Evolutionary conservation across 192 early-diverging fungal species (phyloP).

Genomic region (Cladochytrium replicatum): DNA sequence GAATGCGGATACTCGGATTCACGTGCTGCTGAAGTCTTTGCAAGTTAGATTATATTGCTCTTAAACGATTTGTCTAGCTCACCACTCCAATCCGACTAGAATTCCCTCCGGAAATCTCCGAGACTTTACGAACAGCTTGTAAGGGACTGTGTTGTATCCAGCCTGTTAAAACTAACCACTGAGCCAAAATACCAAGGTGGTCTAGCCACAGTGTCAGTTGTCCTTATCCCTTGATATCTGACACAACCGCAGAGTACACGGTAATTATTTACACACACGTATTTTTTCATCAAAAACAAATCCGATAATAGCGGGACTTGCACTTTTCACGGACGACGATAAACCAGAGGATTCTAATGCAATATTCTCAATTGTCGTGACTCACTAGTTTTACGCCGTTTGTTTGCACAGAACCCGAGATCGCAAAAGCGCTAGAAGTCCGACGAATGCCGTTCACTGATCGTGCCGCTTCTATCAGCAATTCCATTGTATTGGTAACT

Average conservation of each 20-base stretch:
- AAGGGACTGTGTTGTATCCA: constrained; percentile 40
- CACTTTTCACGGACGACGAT: too few relatives aligned
- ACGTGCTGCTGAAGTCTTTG: constrained; percentile 19
- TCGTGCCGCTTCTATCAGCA: too few relatives aligned
- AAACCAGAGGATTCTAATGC: too few relatives aligned
- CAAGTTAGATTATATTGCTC: constrained; percentile 19
- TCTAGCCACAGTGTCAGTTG: too few relatives aligned
- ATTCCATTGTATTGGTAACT: too few relatives aligned
- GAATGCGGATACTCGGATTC: constrained; percentile 24
- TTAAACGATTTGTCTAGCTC: not conserved
- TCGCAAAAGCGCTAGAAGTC: constrained; percentile 6
- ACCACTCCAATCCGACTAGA: constrained; percentile 7
- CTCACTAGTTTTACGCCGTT: constrained; percentile 1
- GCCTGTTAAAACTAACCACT: too few relatives aligned
- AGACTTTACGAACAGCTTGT: constrained; percentile 39
- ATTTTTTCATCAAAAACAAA: too few relatives aligned
- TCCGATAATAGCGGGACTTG: not conserved
- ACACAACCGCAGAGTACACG: constrained; percentile 27
- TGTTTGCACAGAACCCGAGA: not conserved
- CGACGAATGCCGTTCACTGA: constrained; percentile 33
- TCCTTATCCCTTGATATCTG: too few relatives aligned
- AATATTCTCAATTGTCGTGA: not conserved
- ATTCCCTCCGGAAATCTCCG: constrained; percentile 23
- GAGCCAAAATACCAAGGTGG: too few relatives aligned
- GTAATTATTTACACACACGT: constrained; percentile 16